Evolutionary conservation across 192 early-diverging fungal species (phyloP).

Genomic region (Radiomyces spectabilis): DNA sequence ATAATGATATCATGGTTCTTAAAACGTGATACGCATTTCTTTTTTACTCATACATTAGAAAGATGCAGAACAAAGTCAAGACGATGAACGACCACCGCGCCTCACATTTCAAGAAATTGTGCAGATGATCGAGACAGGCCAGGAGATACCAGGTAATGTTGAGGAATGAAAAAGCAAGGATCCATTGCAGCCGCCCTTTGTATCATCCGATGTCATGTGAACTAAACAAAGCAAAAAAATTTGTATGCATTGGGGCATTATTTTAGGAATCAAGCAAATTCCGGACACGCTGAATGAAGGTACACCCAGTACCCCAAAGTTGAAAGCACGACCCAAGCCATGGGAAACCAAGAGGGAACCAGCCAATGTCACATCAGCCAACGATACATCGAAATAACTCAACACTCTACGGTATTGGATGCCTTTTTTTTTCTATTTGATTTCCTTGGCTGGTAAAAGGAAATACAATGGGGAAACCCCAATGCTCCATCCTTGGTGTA

Average conservation of each 20-base stretch:
- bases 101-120: slow-evolving; percentile 33
- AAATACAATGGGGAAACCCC: too few species aligned
- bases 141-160: slow-evolving; percentile 32
- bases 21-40: too few species aligned
- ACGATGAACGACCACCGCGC: slow-evolving; percentile 8
- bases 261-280: slow-evolving; percentile 29
- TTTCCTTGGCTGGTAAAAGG: too few species aligned
- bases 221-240: not conserved
- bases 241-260: not conserved
- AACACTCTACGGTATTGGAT: too few species aligned
- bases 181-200: not conserved
- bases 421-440: too few species aligned
- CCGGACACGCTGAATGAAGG: slow-evolving; percentile 32
- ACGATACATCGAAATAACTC: too few species aligned
- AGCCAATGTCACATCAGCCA: too few species aligned
- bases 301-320: slow-evolving; percentile 20
- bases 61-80: not conserved
- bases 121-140: slow-evolving; percentile 31
- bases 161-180: not conserved
- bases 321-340: slow-evolving; percentile 24
- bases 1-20: not conserved
- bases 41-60: not conserved
- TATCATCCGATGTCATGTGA: not conserved
- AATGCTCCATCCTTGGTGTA: too few species aligned
- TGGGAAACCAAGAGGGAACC: slow-evolving; percentile 8